phyloP scores from a whole-genome alignment of 306 rosid genomes.

The Myrica gale region DNA sequence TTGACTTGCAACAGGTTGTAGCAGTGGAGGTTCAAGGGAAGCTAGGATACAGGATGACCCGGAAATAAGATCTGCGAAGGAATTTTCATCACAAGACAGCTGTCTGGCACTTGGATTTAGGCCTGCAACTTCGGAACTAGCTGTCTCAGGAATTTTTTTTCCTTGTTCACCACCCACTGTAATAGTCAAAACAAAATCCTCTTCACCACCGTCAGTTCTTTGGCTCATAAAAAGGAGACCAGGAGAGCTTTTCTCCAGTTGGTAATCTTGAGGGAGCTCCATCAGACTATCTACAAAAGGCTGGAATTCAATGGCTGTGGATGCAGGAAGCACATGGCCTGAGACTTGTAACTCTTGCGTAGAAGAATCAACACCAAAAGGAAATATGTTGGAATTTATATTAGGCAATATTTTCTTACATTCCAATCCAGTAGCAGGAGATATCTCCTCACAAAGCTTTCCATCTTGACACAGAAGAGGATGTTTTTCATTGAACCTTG shows the following conservation, averaged over 20 bases:
- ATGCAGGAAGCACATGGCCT: conserved; percentile 31
- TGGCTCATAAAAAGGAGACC: conserved; percentile 33
- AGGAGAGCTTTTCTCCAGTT: conserved; percentile 26
- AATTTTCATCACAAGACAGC: conserved; percentile 25
- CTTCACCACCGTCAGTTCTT: conserved; percentile 24
- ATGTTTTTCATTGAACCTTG: conserved; percentile 33
- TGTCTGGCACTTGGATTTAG: conserved; percentile 33
- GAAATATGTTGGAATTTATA: conserved; percentile 31
- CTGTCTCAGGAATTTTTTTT: conserved; percentile 27
- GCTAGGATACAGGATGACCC: conserved; percentile 35
- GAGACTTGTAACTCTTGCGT: conserved; percentile 31
- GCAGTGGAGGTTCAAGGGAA: conserved; percentile 33
- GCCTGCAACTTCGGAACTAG: conserved; percentile 37
- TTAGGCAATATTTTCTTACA: conserved; percentile 33
- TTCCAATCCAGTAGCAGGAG: conserved; percentile 33
- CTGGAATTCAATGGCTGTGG: conserved; percentile 23
- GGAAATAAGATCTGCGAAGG: conserved; percentile 34
- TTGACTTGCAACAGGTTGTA: conserved; percentile 35
- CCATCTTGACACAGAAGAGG: conserved; percentile 34
- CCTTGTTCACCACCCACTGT: conserved; percentile 34
- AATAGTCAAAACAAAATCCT: conserved; percentile 38
- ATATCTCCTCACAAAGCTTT: conserved; percentile 36
- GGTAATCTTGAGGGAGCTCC: conserved; percentile 28
- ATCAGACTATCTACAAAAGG: conserved; percentile 21
- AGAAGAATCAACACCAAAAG: conserved; percentile 17